phyloP scores from a whole-genome alignment of 2,329 filamentous ascomycete genomes.

The Neocatenulostroma microsporum region DNA sequence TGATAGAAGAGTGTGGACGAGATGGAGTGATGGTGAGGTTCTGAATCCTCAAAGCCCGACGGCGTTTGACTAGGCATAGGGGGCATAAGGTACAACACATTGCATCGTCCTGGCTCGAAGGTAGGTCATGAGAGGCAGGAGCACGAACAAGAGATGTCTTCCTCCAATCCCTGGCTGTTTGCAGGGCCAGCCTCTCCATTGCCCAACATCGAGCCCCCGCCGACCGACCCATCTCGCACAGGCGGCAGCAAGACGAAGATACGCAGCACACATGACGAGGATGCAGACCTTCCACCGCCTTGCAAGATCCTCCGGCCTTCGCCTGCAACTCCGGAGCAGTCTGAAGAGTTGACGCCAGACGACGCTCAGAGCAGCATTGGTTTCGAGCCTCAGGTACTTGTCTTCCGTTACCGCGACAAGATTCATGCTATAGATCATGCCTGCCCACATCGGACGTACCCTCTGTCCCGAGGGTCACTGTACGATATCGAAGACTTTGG shows the following conservation, averaged over 20 bases:
- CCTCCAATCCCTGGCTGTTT: conserved; percentile 42
- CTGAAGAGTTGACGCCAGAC: conserved; percentile 36
- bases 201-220: conserved; percentile 44
- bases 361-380: conserved; percentile 27
- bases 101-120: too few species aligned
- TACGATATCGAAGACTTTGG: conserved; percentile 71
- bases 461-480: conserved; percentile 53
- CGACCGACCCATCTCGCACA: conserved; percentile 34
- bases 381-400: conserved; percentile 52
- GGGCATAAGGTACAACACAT: too few species aligned
- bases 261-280: conserved; percentile 35
- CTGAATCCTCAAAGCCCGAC: too few species aligned
- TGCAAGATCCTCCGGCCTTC: conserved; percentile 50
- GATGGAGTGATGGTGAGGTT: too few species aligned
- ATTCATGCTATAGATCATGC: conserved; percentile 65
- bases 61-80: too few species aligned
- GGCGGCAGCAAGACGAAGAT: conserved; percentile 25
- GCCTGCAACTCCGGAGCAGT: conserved; percentile 5
- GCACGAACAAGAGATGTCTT: too few species aligned
- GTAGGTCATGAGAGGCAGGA: too few species aligned
- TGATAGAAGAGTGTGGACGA: too few species aligned
- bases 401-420: conserved; percentile 56
- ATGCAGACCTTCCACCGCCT: conserved; percentile 11
- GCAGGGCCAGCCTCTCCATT: conserved; percentile 50
- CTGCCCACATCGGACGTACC: conserved; percentile 62